phyloP scores from a whole-genome alignment of 2,329 filamentous ascomycete species.

The Ceratocystis albifundus region DNA sequence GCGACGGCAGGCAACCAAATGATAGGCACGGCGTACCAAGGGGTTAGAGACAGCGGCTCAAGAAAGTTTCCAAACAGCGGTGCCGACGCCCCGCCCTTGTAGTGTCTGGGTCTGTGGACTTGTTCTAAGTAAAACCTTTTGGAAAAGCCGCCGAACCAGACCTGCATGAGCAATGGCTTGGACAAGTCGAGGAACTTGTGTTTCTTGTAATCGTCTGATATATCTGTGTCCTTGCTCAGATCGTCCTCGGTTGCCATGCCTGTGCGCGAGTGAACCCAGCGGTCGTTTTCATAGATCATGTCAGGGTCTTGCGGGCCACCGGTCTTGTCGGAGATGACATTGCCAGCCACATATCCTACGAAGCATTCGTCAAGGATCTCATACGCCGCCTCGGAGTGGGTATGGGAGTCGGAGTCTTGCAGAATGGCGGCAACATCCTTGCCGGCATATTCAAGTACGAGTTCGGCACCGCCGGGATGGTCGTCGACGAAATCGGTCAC shows the following conservation, averaged over 20 bases:
- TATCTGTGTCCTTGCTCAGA: constrained; percentile 73
- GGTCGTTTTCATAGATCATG: constrained; percentile 25
- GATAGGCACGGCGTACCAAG: constrained; percentile 81
- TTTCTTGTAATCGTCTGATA: constrained; percentile 61
- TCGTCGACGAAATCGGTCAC: constrained; percentile 81
- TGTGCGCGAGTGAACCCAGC: constrained; percentile 49
- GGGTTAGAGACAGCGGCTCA: constrained; percentile 90
- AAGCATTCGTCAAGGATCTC: constrained; percentile 27
- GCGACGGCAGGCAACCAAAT: constrained; percentile 72
- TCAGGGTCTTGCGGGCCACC: constrained; percentile 28
- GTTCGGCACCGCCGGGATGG: constrained; percentile 79
- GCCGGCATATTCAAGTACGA: constrained; percentile 77
- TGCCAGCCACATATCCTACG: constrained; percentile 25
- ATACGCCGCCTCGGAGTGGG: constrained; percentile 85
- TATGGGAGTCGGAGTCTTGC: constrained; percentile 48
- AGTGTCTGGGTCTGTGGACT: constrained; percentile 89
- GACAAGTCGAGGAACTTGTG: constrained; percentile 91
- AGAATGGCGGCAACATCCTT: constrained; percentile 44
- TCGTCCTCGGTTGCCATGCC: constrained; percentile 87
- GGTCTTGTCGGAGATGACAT: constrained; percentile 25
- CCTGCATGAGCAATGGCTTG: constrained; percentile 72
- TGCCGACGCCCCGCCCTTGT: constrained; percentile 83
- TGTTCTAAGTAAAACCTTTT: constrained; percentile 98
- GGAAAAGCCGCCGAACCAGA: constrained; percentile 76
- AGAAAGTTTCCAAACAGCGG: constrained; percentile 95